These are phyloP conservation scores for Tuber indicum DNA, from an alignment of 495 filamentous ascomycete species.

Conservation along the genomic window DNA sequence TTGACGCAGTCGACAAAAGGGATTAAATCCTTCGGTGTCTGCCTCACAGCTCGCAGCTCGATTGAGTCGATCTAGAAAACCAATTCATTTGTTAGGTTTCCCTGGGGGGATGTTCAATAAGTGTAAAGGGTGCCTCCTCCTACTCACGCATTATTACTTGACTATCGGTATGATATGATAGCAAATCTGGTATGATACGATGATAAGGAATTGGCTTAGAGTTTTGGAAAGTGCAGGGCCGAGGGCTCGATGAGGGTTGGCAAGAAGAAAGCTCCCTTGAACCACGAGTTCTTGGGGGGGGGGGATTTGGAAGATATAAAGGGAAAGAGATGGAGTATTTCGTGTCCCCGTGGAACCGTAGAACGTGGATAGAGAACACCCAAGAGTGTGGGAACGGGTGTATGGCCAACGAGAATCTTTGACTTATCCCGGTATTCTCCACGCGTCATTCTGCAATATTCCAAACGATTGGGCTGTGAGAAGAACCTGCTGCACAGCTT, in stretches of 20 bases:
- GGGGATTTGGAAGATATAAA: not conserved
- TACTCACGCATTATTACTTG: not conserved
- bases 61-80: slow-evolving; percentile 17
- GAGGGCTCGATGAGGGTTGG: not conserved
- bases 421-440: not conserved
- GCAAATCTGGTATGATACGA: not conserved
- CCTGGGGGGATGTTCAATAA: not conserved
- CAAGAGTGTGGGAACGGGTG: not conserved
- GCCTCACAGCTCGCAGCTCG: slow-evolving; percentile 16
- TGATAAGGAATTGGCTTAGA: not conserved
- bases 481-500: not conserved
- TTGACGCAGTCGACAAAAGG: slow-evolving; percentile 25
- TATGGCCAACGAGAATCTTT: not conserved
- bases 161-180: not conserved
- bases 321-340: not conserved
- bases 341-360: not conserved
- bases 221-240: not conserved
- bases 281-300: not conserved
- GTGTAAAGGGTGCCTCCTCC: not conserved
- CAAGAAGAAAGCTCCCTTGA: slow-evolving; percentile 2
- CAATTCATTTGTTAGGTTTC: not conserved
- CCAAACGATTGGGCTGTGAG: not conserved
- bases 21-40: slow-evolving; percentile 16
- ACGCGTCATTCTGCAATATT: not conserved
- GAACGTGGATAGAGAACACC: not conserved